phyloP scores from a whole-genome alignment of 306 rosid species.

The Lathyrus aphaca region DNA sequence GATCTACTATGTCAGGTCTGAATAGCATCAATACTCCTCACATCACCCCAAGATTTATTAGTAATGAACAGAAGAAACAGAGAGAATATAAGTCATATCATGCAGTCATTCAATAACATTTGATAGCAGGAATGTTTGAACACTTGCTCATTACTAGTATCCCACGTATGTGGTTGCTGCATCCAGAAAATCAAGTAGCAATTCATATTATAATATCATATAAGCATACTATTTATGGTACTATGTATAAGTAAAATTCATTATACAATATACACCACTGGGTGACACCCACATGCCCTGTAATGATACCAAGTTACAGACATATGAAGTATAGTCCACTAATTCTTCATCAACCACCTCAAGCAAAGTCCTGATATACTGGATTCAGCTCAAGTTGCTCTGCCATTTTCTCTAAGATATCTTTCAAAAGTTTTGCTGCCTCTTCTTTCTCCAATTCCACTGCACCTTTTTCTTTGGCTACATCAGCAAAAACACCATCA shows the following conservation, averaged over 20 bases:
- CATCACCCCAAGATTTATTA: background rate
- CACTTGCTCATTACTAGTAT: background rate
- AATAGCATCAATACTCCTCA: background rate
- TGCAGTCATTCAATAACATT: background rate
- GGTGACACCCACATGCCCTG: constrained; percentile 26
- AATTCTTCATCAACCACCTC: constrained; percentile 31
- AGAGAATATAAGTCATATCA: background rate
- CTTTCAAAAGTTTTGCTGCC: constrained; percentile 54
- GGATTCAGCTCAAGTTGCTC: constrained; percentile 84
- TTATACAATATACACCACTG: constrained; percentile 21
- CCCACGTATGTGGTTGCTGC: too few species aligned
- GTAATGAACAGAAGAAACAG: background rate
- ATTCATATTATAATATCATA: constrained; percentile 31
- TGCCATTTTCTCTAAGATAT: constrained; percentile 61
- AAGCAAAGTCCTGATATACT: constrained; percentile 59
- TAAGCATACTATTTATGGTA: constrained; percentile 25
- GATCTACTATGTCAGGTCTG: background rate
- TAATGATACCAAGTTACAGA: constrained; percentile 18
- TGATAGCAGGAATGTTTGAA: background rate
- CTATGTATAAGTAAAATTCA: constrained; percentile 22
- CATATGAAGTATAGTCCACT: constrained; percentile 28
- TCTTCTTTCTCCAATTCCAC: constrained; percentile 48
- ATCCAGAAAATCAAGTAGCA: constrained; percentile 9
- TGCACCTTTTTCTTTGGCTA: constrained; percentile 43
- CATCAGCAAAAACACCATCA: constrained; percentile 69